These are phyloP conservation scores for Pseudisothecium myosuroides DNA, from an alignment of 225 moss, liverwort and hornwort species.

Conservation along the genomic window DNA sequence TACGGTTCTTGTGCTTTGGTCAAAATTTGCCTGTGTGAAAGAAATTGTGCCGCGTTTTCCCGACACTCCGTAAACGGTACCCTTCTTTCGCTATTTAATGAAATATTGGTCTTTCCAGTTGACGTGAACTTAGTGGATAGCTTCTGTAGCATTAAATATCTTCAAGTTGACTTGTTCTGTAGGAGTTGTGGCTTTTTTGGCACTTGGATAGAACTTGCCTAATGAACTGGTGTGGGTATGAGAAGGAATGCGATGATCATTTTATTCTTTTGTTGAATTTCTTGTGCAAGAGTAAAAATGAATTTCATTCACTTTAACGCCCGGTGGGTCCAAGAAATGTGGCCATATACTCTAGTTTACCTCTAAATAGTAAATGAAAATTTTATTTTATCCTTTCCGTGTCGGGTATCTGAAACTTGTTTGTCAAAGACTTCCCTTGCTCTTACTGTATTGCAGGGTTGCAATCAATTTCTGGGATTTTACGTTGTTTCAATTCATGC, in stretches of 20 bases:
- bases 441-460: not conserved
- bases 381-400: not conserved
- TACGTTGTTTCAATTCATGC: not conserved
- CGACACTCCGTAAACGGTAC: too few relatives aligned
- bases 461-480: not conserved
- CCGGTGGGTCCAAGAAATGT: not conserved
- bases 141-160: not conserved
- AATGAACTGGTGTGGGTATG: not conserved
- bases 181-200: not conserved
- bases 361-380: not conserved
- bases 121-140: not conserved
- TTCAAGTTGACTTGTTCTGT: not conserved
- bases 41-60: not conserved
- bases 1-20: not conserved
- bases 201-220: not conserved
- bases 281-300: not conserved
- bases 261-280: not conserved
- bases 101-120: not conserved
- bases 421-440: not conserved
- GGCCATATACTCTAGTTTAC: not conserved
- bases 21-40: not conserved
- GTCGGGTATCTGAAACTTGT: not conserved
- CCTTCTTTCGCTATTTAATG: not conserved
- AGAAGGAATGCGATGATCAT: not conserved
- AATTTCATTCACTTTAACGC: not conserved